phyloP scores from a whole-genome alignment of 176 grass and related monocot genomes.

The Aechmea fasciata region DNA sequence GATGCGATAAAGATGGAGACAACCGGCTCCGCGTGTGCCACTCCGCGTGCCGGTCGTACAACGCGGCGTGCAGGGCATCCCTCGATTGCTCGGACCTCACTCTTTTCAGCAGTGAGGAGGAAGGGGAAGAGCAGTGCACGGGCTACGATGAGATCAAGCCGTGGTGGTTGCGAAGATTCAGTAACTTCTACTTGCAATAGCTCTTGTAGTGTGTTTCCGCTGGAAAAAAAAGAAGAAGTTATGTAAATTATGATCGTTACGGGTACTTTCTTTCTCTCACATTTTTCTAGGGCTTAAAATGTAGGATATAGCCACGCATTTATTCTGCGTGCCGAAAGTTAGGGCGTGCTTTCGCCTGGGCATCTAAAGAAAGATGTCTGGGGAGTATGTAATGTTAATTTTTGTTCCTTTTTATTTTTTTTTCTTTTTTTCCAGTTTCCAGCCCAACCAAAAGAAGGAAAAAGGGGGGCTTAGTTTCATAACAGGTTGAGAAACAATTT shows the following conservation, averaged over 20 bases:
- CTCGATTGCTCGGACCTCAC: conserved; percentile 98
- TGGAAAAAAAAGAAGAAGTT: conserved; percentile 2
- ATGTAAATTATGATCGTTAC: conserved; percentile 49
- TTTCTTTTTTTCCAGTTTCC: not conserved
- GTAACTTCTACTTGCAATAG: conserved; percentile 37
- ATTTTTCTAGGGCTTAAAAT: conserved; percentile 33
- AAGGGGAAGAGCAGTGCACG: conserved; percentile 79
- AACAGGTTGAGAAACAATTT: no score
- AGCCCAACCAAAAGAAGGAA: not conserved
- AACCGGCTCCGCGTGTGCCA: conserved; percentile 93
- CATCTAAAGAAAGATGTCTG: conserved; percentile 70
- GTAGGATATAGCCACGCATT: conserved; percentile 41
- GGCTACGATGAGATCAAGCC: conserved; percentile 84
- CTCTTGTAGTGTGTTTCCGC: conserved; percentile 12
- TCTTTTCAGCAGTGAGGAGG: conserved; percentile 91
- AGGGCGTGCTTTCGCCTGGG: conserved; percentile 55
- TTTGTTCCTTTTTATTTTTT: not conserved
- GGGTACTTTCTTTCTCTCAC: conserved; percentile 6
- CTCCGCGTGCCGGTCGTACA: conserved; percentile 83
- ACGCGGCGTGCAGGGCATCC: conserved; percentile 70
- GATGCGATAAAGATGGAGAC: conserved; percentile 86
- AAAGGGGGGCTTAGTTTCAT: not conserved
- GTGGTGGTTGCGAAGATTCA: conserved; percentile 60
- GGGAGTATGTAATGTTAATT: conserved; percentile 4
- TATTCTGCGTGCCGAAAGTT: conserved; percentile 17